Evolutionary conservation across 768 basidiomycete species (phyloP).

Genomic region (Collybiopsis luxurians): DNA sequence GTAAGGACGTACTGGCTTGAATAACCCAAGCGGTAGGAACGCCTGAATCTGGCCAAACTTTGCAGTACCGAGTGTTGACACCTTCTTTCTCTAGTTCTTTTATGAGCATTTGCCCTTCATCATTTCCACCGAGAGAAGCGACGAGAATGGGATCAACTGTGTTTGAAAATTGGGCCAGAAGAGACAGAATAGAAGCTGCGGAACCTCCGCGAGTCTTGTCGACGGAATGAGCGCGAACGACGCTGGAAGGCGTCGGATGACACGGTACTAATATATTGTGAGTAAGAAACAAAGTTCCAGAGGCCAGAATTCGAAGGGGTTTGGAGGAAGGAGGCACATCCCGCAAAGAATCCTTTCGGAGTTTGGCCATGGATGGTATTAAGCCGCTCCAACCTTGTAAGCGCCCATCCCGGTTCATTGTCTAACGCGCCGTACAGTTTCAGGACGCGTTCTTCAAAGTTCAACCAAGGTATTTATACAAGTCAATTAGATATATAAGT

Average conservation of each 20-base stretch:
- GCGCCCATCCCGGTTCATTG: too few relatives aligned
- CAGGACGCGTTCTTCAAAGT: too few relatives aligned
- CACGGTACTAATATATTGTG: constrained; percentile 63
- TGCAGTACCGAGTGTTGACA: constrained; percentile 70
- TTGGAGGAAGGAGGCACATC: constrained; percentile 23
- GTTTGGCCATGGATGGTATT: constrained; percentile 35
- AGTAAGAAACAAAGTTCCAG: constrained; percentile 78
- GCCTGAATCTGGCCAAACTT: constrained; percentile 66
- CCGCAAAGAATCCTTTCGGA: constrained; percentile 39
- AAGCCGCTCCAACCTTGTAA: too few relatives aligned
- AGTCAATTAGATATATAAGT: too few relatives aligned
- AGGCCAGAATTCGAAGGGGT: constrained; percentile 72
- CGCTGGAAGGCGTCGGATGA: constrained; percentile 56
- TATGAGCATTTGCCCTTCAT: constrained; percentile 63
- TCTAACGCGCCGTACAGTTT: too few relatives aligned
- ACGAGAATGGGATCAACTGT: constrained; percentile 64
- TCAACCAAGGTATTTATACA: too few relatives aligned
- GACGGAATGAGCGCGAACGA: constrained; percentile 71
- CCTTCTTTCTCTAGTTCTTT: constrained; percentile 64
- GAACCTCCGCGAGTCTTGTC: constrained; percentile 67
- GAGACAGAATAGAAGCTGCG: constrained; percentile 64
- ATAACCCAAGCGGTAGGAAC: constrained; percentile 84
- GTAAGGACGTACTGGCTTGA: constrained; percentile 52
- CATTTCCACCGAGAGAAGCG: constrained; percentile 70
- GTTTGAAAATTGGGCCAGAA: constrained; percentile 67